phyloP scores from a whole-genome alignment of 2,329 filamentous ascomycete species.

The Dendrostoma leiphaemia region DNA sequence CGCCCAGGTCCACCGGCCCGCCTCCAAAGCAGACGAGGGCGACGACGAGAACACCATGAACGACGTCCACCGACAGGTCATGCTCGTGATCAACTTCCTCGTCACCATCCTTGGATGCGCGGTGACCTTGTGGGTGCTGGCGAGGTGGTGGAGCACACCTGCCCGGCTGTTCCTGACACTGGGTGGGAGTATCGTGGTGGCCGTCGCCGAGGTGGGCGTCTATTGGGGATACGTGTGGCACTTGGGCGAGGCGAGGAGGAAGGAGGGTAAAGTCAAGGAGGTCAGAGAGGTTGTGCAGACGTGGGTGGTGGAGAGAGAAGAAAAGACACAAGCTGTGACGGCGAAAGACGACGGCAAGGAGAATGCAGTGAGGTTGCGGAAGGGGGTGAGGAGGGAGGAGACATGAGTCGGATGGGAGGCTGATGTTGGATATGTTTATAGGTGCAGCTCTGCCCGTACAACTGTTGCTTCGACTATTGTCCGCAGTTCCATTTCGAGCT shows the following conservation, averaged over 20 bases:
- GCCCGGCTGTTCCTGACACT: conserved; percentile 69
- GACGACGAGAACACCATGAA: conserved; percentile 65
- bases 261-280: conserved; percentile 60
- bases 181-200: conserved; percentile 67
- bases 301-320: conserved; percentile 59
- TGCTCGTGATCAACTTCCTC: conserved; percentile 85
- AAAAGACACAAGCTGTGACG: conserved; percentile 21
- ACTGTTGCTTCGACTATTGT: neutral
- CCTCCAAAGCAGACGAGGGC: conserved; percentile 41
- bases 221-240: conserved; percentile 75
- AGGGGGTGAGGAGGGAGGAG: neutral
- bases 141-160: conserved; percentile 72
- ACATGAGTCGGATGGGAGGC: neutral
- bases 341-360: conserved; percentile 16
- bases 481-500: neutral
- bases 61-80: conserved; percentile 77
- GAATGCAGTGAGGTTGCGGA: conserved; percentile 12
- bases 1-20: conserved; percentile 51
- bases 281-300: conserved; percentile 68
- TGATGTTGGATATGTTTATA: too few relatives aligned
- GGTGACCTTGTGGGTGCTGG: conserved; percentile 74
- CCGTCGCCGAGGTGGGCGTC: conserved; percentile 73
- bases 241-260: conserved; percentile 64
- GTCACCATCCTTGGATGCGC: conserved; percentile 80
- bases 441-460: too few relatives aligned